phyloP scores from a whole-genome alignment of 1,284 basidiomycete genomes.

The Sporisorium reilianum region DNA sequence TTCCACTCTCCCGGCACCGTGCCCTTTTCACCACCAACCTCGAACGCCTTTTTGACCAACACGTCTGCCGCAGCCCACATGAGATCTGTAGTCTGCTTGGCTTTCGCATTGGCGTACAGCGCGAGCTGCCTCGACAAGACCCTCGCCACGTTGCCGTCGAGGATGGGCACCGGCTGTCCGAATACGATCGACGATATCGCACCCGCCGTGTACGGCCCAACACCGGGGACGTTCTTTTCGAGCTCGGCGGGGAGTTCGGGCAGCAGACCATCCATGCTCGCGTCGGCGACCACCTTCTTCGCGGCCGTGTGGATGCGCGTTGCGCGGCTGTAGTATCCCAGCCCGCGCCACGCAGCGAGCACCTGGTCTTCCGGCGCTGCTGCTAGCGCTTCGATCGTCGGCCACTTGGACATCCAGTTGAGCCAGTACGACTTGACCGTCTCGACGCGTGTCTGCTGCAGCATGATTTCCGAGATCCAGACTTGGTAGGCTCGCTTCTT shows the following conservation, averaged over 20 bases:
- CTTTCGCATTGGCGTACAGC: constrained; percentile 59
- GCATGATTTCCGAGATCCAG: constrained; percentile 93
- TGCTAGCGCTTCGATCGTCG: constrained; percentile 76
- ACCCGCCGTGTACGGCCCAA: constrained; percentile 85
- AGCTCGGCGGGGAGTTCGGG: constrained; percentile 84
- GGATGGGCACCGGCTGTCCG: constrained; percentile 60
- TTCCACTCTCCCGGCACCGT: constrained; percentile 62
- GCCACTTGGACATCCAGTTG: constrained; percentile 65
- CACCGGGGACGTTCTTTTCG: constrained; percentile 86
- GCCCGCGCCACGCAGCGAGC: constrained; percentile 63
- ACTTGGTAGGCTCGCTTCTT: constrained; percentile 73
- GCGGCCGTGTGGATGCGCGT: constrained; percentile 65
- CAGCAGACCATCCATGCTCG: constrained; percentile 76
- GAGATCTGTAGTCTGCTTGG: constrained; percentile 58
- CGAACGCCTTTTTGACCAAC: constrained; percentile 49
- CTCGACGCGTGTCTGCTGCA: constrained; percentile 85
- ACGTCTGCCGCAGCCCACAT: constrained; percentile 59
- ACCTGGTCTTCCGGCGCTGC: constrained; percentile 72
- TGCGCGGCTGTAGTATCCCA: constrained; percentile 67
- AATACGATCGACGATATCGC: constrained; percentile 67
- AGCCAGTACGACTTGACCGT: constrained; percentile 64
- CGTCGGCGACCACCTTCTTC: constrained; percentile 55
- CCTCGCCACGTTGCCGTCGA: constrained; percentile 65
- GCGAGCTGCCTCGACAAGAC: constrained; percentile 63
- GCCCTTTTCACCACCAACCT: constrained; percentile 21